A percentile compares a stretch with the other conserved stretches of the same genome.
These are phyloP conservation scores for Trichoderma gamsii DNA, from an alignment of 495 filamentous ascomycete species.

Conservation along the genomic window DNA sequence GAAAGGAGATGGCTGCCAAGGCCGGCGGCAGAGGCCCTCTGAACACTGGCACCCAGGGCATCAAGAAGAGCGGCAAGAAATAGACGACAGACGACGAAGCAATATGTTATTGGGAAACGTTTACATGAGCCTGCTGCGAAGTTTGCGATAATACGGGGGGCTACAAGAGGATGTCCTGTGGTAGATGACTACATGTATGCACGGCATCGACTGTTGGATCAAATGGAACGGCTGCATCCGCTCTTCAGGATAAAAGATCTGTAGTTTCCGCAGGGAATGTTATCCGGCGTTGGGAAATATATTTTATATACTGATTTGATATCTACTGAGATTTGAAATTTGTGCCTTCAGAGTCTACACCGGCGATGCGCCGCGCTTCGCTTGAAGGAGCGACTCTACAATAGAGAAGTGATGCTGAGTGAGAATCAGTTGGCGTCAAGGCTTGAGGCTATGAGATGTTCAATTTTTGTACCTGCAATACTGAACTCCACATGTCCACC, in stretches of 20 bases:
- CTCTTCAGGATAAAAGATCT: not conserved
- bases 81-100: conserved; percentile 33
- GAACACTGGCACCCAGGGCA: conserved; percentile 73
- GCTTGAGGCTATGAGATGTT: too few species aligned
- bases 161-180: not conserved
- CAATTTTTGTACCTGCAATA: too few species aligned
- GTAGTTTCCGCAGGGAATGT: not conserved
- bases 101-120: not conserved
- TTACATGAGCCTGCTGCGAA: not conserved
- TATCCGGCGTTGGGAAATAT: not conserved
- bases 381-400: too few species aligned
- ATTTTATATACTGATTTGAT: not conserved
- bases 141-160: not conserved
- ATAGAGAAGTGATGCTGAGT: too few species aligned
- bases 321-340: not conserved
- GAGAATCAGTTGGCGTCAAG: too few species aligned
- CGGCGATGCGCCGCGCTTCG: too few species aligned
- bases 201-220: not conserved
- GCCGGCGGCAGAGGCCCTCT: conserved; percentile 51
- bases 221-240: not conserved
- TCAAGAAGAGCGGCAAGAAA: conserved; percentile 91
- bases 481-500: too few species aligned
- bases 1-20: conserved; percentile 65
- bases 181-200: not conserved
- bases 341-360: not conserved